A percentile compares a stretch with the other conserved stretches of the same genome.
These are phyloP conservation scores for Penstemon eatonii DNA, from an alignment of 257 asterid species.

Conservation along the genomic window DNA sequence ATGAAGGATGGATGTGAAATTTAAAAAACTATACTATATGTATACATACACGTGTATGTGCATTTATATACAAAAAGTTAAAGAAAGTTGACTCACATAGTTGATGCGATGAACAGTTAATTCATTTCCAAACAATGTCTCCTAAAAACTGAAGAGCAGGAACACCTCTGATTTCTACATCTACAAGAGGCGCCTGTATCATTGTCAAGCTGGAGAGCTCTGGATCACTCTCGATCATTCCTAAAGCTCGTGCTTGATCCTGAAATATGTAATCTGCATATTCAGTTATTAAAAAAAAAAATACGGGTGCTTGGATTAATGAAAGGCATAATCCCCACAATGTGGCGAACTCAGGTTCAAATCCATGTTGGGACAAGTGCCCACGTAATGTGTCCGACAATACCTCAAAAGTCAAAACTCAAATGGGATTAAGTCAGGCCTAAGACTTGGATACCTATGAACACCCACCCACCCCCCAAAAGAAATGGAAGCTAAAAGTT, in stretches of 20 bases:
- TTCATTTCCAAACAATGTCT: constrained; percentile 88
- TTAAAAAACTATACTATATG: background rate
- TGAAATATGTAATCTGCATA: constrained; percentile 34
- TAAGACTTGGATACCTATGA: too few relatives aligned
- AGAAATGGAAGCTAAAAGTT: too few relatives aligned
- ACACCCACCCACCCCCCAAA: too few relatives aligned
- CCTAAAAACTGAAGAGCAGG: constrained; percentile 99
- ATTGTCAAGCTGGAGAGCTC: constrained; percentile 69
- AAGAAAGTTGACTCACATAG: constrained; percentile 22
- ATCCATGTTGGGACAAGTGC: too few relatives aligned
- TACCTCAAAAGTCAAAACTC: too few relatives aligned
- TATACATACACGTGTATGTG: too few relatives aligned
- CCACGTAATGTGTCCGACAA: too few relatives aligned
- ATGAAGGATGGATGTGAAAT: background rate
- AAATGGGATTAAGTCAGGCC: too few relatives aligned
- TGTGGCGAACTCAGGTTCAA: too few relatives aligned
- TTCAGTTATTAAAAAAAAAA: background rate
- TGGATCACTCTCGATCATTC: constrained; percentile 57
- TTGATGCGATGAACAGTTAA: constrained; percentile 1
- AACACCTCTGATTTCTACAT: constrained; percentile 95
- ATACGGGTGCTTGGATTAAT: too few relatives aligned
- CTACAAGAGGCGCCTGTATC: constrained; percentile 93
- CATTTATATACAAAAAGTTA: background rate
- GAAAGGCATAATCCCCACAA: too few relatives aligned
- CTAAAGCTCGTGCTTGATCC: constrained; percentile 84